Evolutionary conservation across 345 rosid genomes (phyloP).

Genomic region (Gossypioides kirkii): DNA sequence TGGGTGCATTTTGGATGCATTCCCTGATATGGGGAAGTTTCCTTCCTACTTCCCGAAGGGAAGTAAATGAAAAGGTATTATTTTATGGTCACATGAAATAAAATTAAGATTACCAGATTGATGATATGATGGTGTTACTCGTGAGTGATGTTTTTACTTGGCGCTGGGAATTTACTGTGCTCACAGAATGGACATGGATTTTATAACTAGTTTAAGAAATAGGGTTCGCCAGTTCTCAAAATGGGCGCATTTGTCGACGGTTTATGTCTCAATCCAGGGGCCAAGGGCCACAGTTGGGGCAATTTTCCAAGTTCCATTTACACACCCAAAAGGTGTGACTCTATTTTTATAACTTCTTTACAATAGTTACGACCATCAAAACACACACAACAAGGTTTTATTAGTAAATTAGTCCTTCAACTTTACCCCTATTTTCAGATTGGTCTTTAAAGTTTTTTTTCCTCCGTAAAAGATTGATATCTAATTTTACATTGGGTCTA

Average conservation of each 20-base stretch:
- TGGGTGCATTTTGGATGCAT: neutral
- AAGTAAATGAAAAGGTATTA: neutral
- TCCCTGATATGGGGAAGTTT: constrained; percentile 6
- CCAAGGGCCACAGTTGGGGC: neutral
- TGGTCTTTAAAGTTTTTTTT: no score
- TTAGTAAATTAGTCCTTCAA: no score
- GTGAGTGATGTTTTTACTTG: neutral
- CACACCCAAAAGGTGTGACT: neutral
- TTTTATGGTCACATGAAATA: neutral
- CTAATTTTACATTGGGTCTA: no score
- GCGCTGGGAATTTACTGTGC: neutral
- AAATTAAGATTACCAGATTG: neutral
- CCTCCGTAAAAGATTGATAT: no score
- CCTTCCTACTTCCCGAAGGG: neutral
- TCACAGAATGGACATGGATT: neutral
- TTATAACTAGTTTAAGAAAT: neutral
- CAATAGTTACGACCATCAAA: no score
- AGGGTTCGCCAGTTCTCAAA: neutral
- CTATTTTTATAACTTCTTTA: neutral
- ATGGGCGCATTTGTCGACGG: neutral
- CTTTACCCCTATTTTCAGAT: no score
- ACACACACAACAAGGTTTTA: no score
- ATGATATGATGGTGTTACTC: neutral
- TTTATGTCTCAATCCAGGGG: no score
- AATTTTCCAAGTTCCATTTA: neutral